Evolutionary conservation across 192 early-diverging fungal genomes (phyloP).

Genomic region (Thoreauomyces humboldtii): DNA sequence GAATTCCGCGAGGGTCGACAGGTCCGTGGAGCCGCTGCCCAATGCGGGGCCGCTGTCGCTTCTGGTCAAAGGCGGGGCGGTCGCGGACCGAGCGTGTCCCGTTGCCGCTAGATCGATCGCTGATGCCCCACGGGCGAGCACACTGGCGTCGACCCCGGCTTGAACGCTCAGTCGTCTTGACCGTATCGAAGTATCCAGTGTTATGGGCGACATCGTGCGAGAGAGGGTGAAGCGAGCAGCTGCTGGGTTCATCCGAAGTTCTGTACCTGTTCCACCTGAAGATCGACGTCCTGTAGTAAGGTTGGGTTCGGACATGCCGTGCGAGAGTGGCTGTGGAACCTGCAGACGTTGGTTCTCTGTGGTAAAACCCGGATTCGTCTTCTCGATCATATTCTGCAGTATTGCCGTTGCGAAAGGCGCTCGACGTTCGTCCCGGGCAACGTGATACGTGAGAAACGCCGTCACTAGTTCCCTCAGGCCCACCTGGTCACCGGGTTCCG

Average conservation of each 20-base stretch:
- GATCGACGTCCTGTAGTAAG: constrained; percentile 6
- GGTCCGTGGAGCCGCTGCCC: too few relatives aligned
- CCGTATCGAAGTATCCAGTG: constrained; percentile 1
- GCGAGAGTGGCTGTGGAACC: neutral
- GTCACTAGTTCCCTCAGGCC: constrained; percentile 8
- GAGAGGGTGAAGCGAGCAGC: neutral
- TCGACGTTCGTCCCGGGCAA: constrained; percentile 29
- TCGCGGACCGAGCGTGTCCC: neutral
- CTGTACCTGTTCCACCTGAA: neutral
- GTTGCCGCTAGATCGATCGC: too few relatives aligned
- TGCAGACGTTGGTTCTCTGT: neutral
- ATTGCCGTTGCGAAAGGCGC: constrained; percentile 28
- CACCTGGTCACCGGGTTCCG: neutral
- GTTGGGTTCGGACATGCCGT: constrained; percentile 8
- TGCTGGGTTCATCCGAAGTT: neutral
- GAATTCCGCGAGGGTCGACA: constrained; percentile 12
- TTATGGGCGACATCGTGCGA: constrained; percentile 10
- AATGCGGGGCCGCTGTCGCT: neutral
- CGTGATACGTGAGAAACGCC: constrained; percentile 31
- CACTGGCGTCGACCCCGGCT: too few relatives aligned
- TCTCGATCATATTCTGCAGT: constrained; percentile 33
- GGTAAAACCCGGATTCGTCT: neutral
- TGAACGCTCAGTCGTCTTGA: too few relatives aligned
- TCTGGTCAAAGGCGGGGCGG: too few relatives aligned
- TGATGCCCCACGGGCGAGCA: too few relatives aligned